phyloP scores from a whole-genome alignment of 805 yeast genomes.

The Hanseniaspora meyeri region DNA sequence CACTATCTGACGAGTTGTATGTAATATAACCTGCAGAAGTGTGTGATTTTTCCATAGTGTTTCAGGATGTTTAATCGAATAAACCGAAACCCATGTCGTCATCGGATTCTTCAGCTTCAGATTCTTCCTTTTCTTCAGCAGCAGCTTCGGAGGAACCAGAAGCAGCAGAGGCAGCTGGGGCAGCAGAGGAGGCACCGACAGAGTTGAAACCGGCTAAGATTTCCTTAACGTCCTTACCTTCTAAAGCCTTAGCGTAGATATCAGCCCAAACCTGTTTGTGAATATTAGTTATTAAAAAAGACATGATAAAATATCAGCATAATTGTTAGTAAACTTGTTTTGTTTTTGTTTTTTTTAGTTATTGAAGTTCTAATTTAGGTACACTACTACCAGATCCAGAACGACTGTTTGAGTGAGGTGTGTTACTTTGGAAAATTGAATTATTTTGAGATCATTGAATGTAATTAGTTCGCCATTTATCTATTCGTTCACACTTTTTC shows the following conservation, averaged over 20 bases:
- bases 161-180: conserved; percentile 34
- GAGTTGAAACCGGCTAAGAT: conserved; percentile 49
- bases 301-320: neutral
- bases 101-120: conserved; percentile 57
- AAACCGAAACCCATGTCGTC: conserved; percentile 90
- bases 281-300: neutral
- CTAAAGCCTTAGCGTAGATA: conserved; percentile 71
- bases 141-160: conserved; percentile 41
- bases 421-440: too few species aligned
- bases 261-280: conserved; percentile 52
- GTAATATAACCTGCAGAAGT: neutral
- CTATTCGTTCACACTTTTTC: too few species aligned
- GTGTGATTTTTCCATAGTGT: neutral
- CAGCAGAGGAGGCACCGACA: conserved; percentile 31
- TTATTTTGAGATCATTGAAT: too few species aligned
- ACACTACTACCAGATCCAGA: too few species aligned
- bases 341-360: neutral
- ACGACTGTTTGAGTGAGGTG: too few species aligned
- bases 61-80: conserved; percentile 53
- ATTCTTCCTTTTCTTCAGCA: conserved; percentile 46
- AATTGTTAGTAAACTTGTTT: conserved; percentile 12
- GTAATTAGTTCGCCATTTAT: too few species aligned
- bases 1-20: neutral
- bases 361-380: neutral
- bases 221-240: conserved; percentile 63